Evolutionary conservation across 345 rosid species (phyloP).

Genomic region (Aquilaria malaccensis): DNA sequence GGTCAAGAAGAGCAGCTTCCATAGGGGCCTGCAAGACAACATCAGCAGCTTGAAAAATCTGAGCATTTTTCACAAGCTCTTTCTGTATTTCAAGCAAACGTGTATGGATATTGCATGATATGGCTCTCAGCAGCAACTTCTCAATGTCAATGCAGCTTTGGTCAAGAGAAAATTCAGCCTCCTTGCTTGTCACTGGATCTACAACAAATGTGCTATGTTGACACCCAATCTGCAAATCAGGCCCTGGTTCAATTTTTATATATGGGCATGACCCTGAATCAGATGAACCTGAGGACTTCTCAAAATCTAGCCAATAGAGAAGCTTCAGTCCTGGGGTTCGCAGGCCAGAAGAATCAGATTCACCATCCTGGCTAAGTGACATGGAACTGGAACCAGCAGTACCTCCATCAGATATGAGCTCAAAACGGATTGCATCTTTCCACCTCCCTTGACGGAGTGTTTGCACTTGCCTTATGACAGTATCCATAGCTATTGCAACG

Average conservation of each 20-base stretch:
- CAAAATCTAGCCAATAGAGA: slow-evolving; percentile 78
- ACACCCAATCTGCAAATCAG: slow-evolving; percentile 75
- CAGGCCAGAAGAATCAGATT: slow-evolving; percentile 64
- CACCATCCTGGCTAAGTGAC: slow-evolving; percentile 67
- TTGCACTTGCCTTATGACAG: slow-evolving; percentile 90
- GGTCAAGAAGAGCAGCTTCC: slow-evolving; percentile 45
- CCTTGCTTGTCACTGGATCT: slow-evolving; percentile 76
- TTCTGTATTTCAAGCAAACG: slow-evolving; percentile 92
- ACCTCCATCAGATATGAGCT: slow-evolving; percentile 60
- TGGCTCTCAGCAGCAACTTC: slow-evolving; percentile 82
- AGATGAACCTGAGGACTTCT: slow-evolving; percentile 42
- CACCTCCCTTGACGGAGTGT: slow-evolving; percentile 85
- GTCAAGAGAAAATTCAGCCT: slow-evolving; percentile 74
- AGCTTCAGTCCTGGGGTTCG: slow-evolving; percentile 88
- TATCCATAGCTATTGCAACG: slow-evolving; percentile 86
- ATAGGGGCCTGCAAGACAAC: slow-evolving; percentile 50
- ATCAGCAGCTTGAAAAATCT: slow-evolving; percentile 61
- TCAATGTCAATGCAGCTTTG: slow-evolving; percentile 91
- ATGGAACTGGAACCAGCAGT: slow-evolving; percentile 42
- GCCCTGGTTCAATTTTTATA: slow-evolving; percentile 86
- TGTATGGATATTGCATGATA: slow-evolving; percentile 81
- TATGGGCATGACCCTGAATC: slow-evolving; percentile 52
- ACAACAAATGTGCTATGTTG: slow-evolving; percentile 70
- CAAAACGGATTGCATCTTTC: slow-evolving; percentile 92
- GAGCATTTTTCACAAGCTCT: slow-evolving; percentile 63